A percentile compares a stretch with the other conserved stretches of the same genome.
These are phyloP conservation scores for Apiotrichum gracile DNA, from an alignment of 1,284 basidiomycete genomes.

Conservation along the genomic window DNA sequence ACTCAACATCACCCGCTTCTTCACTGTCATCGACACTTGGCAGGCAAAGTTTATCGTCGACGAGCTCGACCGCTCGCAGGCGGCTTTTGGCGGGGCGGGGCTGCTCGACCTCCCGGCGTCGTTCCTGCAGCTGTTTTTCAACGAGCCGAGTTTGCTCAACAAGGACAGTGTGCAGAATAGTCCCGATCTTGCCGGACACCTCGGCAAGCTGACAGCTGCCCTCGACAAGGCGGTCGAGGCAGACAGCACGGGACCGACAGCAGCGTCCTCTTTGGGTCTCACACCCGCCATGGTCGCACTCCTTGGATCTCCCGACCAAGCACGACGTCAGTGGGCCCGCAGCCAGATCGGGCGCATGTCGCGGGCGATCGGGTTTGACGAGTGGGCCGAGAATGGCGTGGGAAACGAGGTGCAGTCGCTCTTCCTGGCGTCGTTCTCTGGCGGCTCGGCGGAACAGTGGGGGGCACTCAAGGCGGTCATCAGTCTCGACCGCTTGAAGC, in stretches of 20 bases:
- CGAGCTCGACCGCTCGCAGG: conserved; percentile 13
- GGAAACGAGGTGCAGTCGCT: conserved; percentile 27
- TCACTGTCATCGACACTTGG: conserved; percentile 61
- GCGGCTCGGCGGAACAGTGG: conserved; percentile 18
- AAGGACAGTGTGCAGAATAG: too few species aligned
- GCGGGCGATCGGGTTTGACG: conserved; percentile 24
- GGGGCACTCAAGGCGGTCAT: conserved; percentile 18
- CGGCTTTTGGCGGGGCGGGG: conserved; percentile 16
- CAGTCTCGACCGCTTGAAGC: conserved; percentile 14
- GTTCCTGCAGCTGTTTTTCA: conserved; percentile 61
- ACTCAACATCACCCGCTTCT: conserved; percentile 51
- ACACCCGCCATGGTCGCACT: conserved; percentile 24
- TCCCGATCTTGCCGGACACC: too few species aligned
- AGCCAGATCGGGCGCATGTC: conserved; percentile 17
- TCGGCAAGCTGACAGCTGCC: conserved; percentile 49
- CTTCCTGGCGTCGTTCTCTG: conserved; percentile 8
- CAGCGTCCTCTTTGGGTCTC: conserved; percentile 20
- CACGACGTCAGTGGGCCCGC: conserved; percentile 25
- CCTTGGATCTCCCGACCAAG: conserved; percentile 16
- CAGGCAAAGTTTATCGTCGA: conserved; percentile 47
- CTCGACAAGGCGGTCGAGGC: conserved; percentile 21
- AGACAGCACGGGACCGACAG: conserved; percentile 4
- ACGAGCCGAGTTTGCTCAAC: conserved; percentile 58
- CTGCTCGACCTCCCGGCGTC: conserved; percentile 48
- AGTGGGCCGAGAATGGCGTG: conserved; percentile 29